Base-by-base conservation (phyloP, 306 rosid species). In the Pyrus bretschneideri region DNA sequence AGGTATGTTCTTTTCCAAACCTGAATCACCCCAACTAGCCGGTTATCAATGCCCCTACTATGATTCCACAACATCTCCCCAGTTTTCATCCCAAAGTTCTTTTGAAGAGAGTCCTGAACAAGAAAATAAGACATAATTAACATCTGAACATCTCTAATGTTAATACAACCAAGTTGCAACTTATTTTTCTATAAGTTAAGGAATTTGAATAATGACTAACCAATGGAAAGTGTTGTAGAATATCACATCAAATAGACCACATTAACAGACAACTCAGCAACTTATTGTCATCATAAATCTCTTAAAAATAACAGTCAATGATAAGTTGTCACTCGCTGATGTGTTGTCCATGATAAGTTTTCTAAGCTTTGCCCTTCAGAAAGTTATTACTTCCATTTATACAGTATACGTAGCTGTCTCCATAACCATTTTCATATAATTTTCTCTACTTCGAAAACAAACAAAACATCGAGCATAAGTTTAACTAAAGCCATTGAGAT, bases 41-140 rank as follows among this genome's bases (percentile, higher is more conserved):
- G 93, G 80, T 84, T 85, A 83, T 94, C 98, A 83, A 94, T 77
- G 79, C 98, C 98, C 82, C 97, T 87, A 78, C 97, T 84, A 82
- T 84, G 87, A 73, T 79, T 90, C 98, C 98, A 91, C 72, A 94
- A 71, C 96, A 90, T 90, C 82, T 90, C 97, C 82, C 98, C 98
- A 13, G 91, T 91, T 81, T 89, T 94, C 71, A 65, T 33, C 81
- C 98, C 97, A 46, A 86, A 92, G 76, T 94, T 96, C 78, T 92
- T 94, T 75, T 85, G 96, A 85, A 92, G 89, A 66, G 87, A 75
- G 59, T 88, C 93, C 98, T 94, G 89, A 72, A 80, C 68, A 81
- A 66, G 69, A 59, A 85, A 84, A 82, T 71, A 72, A 58, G 66
- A 68, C 46, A 67, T 35, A 62, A 19, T 35, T 23, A 61, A 61